Conservation (phyloP, 179 eudicot genomes). For the Gypsophila paniculata region DNA sequence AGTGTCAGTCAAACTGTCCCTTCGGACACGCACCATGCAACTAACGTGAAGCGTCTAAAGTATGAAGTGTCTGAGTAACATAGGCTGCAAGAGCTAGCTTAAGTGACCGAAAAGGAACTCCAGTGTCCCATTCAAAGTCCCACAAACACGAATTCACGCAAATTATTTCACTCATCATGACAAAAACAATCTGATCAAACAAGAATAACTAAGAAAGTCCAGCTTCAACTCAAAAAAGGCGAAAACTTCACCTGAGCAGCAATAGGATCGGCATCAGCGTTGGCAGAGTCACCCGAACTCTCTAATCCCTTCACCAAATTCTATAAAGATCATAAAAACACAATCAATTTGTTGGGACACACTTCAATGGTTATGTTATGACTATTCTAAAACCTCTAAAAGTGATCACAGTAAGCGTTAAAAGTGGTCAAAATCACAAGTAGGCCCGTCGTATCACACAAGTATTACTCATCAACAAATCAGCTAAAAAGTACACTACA, state of each 20-base stretch:
- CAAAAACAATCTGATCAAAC: background rate
- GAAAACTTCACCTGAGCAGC: constrained; percentile 59
- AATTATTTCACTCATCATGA: background rate
- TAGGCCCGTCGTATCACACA: too few relatives aligned
- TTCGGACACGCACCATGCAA: too few relatives aligned
- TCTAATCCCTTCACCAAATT: constrained; percentile 53
- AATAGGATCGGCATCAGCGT: constrained; percentile 64
- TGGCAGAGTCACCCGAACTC: constrained; percentile 43
- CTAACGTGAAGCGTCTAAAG: too few relatives aligned
- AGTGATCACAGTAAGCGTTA: too few relatives aligned
- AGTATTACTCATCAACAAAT: background rate
- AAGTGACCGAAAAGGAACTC: too few relatives aligned
- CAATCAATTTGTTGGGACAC: background rate
- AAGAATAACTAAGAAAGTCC: background rate
- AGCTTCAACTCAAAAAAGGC: background rate
- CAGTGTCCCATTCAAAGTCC: too few relatives aligned
- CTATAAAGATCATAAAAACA: constrained; percentile 25
- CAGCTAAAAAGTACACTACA: background rate
- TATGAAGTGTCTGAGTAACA: too few relatives aligned
- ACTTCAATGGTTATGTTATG: too few relatives aligned
- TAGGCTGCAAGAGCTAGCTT: too few relatives aligned
- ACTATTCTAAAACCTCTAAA: too few relatives aligned
- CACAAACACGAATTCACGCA: background rate
- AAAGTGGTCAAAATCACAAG: too few relatives aligned
- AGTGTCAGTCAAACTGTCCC: too few relatives aligned